A percentile compares a stretch with the other conserved stretches of the same genome.
Conservation (phyloP, 768 basidiomycete species). For the Panellus pusillus region DNA sequence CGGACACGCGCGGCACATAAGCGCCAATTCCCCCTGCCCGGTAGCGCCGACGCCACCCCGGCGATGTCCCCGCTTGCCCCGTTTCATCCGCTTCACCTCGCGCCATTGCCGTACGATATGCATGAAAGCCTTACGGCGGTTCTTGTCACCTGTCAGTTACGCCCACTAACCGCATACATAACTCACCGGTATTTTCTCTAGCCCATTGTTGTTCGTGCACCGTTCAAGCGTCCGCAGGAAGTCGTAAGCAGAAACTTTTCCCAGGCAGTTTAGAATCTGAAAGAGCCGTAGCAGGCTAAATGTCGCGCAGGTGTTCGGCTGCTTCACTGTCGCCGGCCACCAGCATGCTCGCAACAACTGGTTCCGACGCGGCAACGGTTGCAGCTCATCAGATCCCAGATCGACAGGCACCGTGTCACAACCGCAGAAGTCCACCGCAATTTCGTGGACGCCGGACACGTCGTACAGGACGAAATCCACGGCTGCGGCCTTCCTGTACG, state of each 20-base stretch:
- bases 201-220: too few species aligned
- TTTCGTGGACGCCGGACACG: not conserved
- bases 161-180: not conserved
- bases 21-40: constrained; percentile 3
- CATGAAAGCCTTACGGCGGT: not conserved
- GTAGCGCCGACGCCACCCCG: not conserved
- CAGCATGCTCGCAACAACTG: constrained; percentile 13
- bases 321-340: constrained; percentile 14
- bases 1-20: constrained; percentile 11
- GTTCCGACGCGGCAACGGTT: not conserved
- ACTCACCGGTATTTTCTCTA: too few species aligned
- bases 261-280: not conserved
- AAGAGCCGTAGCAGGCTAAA: not conserved
- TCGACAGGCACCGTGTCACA: not conserved
- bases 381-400: not conserved
- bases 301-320: not conserved
- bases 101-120: constrained; percentile 1
- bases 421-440: not conserved
- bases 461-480: too few species aligned
- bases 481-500: too few species aligned
- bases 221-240: not conserved
- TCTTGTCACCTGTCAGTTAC: not conserved
- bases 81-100: too few species aligned
- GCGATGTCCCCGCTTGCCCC: too few species aligned
- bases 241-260: constrained; percentile 1